Conservation (phyloP, 805 yeast genomes). For the Dipodascus geniculatus region DNA sequence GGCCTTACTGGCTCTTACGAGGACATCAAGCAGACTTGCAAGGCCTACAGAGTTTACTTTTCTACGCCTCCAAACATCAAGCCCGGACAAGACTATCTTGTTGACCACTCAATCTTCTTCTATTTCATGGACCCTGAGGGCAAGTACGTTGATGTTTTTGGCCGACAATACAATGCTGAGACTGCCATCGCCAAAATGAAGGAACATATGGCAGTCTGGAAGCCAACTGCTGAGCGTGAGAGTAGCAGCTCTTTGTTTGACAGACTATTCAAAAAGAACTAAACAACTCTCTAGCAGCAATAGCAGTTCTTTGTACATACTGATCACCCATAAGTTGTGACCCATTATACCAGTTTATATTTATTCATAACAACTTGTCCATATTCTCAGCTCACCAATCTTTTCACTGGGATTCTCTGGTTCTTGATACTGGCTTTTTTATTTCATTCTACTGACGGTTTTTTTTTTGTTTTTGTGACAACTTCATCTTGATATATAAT, state of each 20-base stretch:
- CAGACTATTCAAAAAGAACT: conserved; percentile 5
- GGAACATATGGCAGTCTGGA: conserved; percentile 62
- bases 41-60: conserved; percentile 85
- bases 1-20: conserved; percentile 91
- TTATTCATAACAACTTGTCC: conserved; percentile 1
- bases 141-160: conserved; percentile 84
- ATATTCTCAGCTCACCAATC: background rate
- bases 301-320: background rate
- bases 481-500: background rate
- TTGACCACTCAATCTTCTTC: conserved; percentile 95
- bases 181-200: conserved; percentile 69
- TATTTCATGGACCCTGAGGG: conserved; percentile 99
- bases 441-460: background rate
- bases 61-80: conserved; percentile 93
- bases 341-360: background rate
- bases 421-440: background rate
- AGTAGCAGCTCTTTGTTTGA: conserved; percentile 35
- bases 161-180: conserved; percentile 74
- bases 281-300: background rate
- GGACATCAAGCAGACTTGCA: conserved; percentile 73
- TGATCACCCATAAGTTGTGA: background rate
- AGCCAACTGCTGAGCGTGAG: conserved; percentile 62
- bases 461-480: background rate
- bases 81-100: conserved; percentile 93
- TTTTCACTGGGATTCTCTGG: background rate